These are phyloP conservation scores for Nakazawaea ishiwadae DNA, from an alignment of 805 yeast genomes.

Conservation along the genomic window DNA sequence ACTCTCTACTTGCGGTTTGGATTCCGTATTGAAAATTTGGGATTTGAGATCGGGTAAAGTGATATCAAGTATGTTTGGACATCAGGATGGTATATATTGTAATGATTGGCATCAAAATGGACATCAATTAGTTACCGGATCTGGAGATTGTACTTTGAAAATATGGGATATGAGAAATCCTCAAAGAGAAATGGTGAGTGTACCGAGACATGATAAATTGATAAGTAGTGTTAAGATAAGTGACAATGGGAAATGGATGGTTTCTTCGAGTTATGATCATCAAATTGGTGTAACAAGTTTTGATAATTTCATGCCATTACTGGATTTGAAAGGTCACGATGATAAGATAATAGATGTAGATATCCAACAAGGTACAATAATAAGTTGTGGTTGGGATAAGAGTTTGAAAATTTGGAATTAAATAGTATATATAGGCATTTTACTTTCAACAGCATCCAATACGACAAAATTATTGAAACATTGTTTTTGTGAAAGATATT, in stretches of 20 bases:
- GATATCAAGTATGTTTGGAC: conserved; percentile 57
- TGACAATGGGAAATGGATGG: conserved; percentile 26
- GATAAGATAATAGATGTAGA: conserved; percentile 77
- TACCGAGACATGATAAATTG: conserved; percentile 73
- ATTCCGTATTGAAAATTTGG: conserved; percentile 73
- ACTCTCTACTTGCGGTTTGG: conserved; percentile 73
- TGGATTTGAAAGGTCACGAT: conserved; percentile 48
- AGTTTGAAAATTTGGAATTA: conserved; percentile 62
- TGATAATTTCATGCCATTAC: conserved; percentile 63
- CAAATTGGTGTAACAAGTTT: conserved; percentile 56
- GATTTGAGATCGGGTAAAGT: conserved; percentile 77
- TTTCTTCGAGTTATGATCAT: conserved; percentile 68
- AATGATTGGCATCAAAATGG: conserved; percentile 78
- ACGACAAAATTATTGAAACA: conserved; percentile 81
- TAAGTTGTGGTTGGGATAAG: conserved; percentile 83
- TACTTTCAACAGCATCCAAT: conserved; percentile 65
- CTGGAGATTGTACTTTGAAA: conserved; percentile 75
- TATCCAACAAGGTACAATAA: conserved; percentile 37
- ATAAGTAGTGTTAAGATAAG: conserved; percentile 63
- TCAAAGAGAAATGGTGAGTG: conserved; percentile 30
- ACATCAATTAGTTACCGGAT: conserved; percentile 70
- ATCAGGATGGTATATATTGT: conserved; percentile 65
- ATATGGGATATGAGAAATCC: conserved; percentile 77
- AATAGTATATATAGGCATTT: conserved; percentile 71
- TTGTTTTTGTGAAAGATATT: conserved; percentile 58